Evolutionary conservation across 345 rosid genomes (phyloP).

Genomic region (Melastoma malabathricum): DNA sequence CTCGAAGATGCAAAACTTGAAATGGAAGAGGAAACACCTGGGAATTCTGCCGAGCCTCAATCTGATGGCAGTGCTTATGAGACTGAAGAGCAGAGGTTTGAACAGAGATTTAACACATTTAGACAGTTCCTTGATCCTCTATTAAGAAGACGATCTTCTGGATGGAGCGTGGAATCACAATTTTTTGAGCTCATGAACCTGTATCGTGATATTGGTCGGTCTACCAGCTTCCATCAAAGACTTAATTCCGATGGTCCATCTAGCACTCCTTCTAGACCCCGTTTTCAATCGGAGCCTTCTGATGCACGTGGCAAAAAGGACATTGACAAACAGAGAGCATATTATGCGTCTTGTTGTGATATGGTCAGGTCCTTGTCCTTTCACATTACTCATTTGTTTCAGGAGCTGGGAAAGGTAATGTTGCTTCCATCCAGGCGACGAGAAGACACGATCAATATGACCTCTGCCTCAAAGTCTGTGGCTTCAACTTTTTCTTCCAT

Average conservation of each 20-base stretch:
- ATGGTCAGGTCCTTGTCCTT: slow-evolving; percentile 73
- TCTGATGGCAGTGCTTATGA: slow-evolving; percentile 34
- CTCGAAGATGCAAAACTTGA: slow-evolving; percentile 70
- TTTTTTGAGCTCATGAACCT: slow-evolving; percentile 86
- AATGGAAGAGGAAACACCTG: slow-evolving; percentile 29
- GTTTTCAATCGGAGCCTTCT: slow-evolving; percentile 33
- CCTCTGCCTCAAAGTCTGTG: slow-evolving; percentile 72
- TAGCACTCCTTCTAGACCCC: slow-evolving; percentile 28
- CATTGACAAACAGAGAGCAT: slow-evolving; percentile 59
- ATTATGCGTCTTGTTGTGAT: slow-evolving; percentile 84
- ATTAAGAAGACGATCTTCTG: slow-evolving; percentile 73
- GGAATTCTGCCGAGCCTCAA: slow-evolving; percentile 34
- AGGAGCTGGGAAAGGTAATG: slow-evolving; percentile 93
- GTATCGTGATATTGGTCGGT: slow-evolving; percentile 81
- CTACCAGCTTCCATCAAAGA: slow-evolving; percentile 62
- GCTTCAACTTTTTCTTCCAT: slow-evolving; percentile 74
- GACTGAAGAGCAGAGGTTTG: slow-evolving; percentile 66
- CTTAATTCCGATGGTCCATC: slow-evolving; percentile 34
- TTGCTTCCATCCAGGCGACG: slow-evolving; percentile 87
- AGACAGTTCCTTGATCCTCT: slow-evolving; percentile 93
- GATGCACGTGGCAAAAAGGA: slow-evolving; percentile 43
- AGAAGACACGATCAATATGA: slow-evolving; percentile 68
- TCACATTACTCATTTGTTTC: slow-evolving; percentile 86
- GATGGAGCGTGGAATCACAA: slow-evolving; percentile 76
- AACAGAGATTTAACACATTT: slow-evolving; percentile 66